A percentile compares a stretch with the other conserved stretches of the same genome.
Evolutionary conservation across 495 filamentous ascomycete species (phyloP).

Genomic region (Cercophora scortea): DNA sequence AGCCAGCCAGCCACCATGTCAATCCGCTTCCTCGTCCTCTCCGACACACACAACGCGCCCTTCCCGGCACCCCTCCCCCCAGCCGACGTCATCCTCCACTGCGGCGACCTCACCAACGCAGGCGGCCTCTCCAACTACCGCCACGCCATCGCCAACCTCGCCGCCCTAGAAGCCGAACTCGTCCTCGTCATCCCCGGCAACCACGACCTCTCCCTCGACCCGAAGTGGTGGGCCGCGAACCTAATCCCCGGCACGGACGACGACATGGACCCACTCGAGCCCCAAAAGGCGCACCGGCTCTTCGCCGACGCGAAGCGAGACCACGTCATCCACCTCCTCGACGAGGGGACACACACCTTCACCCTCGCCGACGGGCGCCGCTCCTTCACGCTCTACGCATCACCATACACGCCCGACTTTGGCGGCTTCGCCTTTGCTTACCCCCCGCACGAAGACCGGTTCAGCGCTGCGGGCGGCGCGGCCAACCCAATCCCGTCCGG

Average conservation of each 20-base stretch:
- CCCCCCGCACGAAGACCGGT: slow-evolving; percentile 39
- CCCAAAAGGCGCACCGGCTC: neutral
- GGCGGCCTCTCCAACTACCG: slow-evolving; percentile 47
- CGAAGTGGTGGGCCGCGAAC: too few species aligned
- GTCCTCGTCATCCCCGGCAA: slow-evolving; percentile 72
- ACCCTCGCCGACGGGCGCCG: slow-evolving; percentile 39
- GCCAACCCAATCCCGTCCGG: neutral
- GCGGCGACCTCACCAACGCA: slow-evolving; percentile 58
- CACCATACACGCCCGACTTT: slow-evolving; percentile 54
- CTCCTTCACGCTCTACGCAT: slow-evolving; percentile 49
- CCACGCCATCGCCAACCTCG: slow-evolving; percentile 43
- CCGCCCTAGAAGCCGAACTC: slow-evolving; percentile 46
- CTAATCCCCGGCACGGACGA: too few species aligned
- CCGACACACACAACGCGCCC: slow-evolving; percentile 48
- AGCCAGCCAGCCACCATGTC: too few species aligned
- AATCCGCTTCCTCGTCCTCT: slow-evolving; percentile 45
- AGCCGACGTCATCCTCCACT: slow-evolving; percentile 58
- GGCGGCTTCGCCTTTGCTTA: slow-evolving; percentile 56
- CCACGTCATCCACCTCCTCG: slow-evolving; percentile 50
- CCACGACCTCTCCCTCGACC: slow-evolving; percentile 62
- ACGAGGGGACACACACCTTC: slow-evolving; percentile 49
- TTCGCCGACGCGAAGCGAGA: slow-evolving; percentile 21
- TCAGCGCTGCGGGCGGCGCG: slow-evolving; percentile 10
- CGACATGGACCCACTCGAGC: too few species aligned
- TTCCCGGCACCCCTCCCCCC: slow-evolving; percentile 13